Conservation (phyloP, 768 basidiomycete genomes). For the Boletellus emodensis region DNA sequence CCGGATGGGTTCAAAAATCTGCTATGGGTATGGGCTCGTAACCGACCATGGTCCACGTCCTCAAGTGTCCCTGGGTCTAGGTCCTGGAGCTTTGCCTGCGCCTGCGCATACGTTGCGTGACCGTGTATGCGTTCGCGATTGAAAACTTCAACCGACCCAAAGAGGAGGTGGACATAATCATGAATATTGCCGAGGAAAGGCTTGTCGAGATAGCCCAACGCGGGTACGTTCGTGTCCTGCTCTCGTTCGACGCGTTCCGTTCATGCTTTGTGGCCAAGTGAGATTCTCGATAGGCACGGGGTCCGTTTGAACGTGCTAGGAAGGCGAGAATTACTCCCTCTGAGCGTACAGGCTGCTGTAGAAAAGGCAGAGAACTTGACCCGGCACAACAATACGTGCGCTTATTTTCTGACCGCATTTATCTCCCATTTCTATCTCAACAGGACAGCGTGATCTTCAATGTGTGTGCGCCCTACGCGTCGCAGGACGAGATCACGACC, state of each 20-base stretch:
- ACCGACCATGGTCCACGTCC: background rate
- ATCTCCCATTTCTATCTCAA: background rate
- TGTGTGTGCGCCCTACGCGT: slow-evolving; percentile 88
- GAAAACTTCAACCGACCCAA: slow-evolving; percentile 91
- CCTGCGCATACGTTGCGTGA: slow-evolving; percentile 78
- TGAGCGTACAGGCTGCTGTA: slow-evolving; percentile 65
- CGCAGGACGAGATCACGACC: slow-evolving; percentile 85
- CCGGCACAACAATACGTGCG: slow-evolving; percentile 61
- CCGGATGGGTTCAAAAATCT: slow-evolving; percentile 78
- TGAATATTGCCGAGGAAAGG: slow-evolving; percentile 77
- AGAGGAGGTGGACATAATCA: slow-evolving; percentile 83
- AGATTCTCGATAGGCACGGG: slow-evolving; percentile 75
- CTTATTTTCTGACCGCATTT: background rate
- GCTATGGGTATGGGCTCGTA: slow-evolving; percentile 55
- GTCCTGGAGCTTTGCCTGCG: slow-evolving; percentile 80
- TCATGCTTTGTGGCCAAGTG: slow-evolving; percentile 41
- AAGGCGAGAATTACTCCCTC: slow-evolving; percentile 67
- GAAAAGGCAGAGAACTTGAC: slow-evolving; percentile 75
- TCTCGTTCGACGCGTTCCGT: background rate
- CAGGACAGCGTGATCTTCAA: slow-evolving; percentile 75
- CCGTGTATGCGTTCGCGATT: slow-evolving; percentile 96
- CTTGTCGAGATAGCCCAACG: slow-evolving; percentile 73
- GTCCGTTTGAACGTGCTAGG: slow-evolving; percentile 86
- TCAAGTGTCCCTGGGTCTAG: slow-evolving; percentile 37
- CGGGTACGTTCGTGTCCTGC: slow-evolving; percentile 53